These are phyloP conservation scores for Silene uniflora DNA, from an alignment of 148 eudicot species.

Conservation along the genomic window DNA sequence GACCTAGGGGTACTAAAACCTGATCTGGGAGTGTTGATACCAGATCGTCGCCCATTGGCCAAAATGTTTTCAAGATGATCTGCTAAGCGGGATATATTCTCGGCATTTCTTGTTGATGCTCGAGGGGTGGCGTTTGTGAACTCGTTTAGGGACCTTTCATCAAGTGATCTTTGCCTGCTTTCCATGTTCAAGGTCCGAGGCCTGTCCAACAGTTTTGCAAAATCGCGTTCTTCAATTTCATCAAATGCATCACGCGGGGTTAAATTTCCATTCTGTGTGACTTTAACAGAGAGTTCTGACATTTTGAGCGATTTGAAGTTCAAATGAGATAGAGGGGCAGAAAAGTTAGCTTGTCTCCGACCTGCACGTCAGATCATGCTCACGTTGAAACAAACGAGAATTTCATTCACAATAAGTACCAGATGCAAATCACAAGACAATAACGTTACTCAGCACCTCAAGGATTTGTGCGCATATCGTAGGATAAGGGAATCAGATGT, in stretches of 20 bases:
- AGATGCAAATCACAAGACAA: neutral
- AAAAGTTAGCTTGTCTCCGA: neutral
- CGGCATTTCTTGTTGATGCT: conserved; percentile 38
- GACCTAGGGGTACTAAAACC: conserved; percentile 51
- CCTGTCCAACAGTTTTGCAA: conserved; percentile 50
- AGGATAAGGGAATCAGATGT: neutral
- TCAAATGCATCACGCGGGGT: conserved; percentile 29
- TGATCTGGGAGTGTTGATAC: conserved; percentile 48
- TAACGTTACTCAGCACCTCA: neutral
- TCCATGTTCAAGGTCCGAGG: conserved; percentile 58
- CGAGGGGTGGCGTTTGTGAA: conserved; percentile 45
- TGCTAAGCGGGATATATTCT: conserved; percentile 32
- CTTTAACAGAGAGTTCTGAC: conserved; percentile 40
- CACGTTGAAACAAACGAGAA: neutral
- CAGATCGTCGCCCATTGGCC: conserved; percentile 56
- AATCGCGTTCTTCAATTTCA: conserved; percentile 56
- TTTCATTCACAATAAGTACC: neutral
- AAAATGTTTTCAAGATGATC: conserved; percentile 44
- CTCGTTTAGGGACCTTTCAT: conserved; percentile 65
- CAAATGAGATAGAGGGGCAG: neutral
- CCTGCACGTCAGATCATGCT: conserved; percentile 19
- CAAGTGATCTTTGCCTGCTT: conserved; percentile 70
- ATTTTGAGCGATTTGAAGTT: conserved; percentile 23
- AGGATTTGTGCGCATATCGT: neutral
- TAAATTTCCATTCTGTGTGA: conserved; percentile 44